Evolutionary conservation across 352 stramenopile genomes (phyloP).

Genomic region (Lagenidium giganteum): DNA sequence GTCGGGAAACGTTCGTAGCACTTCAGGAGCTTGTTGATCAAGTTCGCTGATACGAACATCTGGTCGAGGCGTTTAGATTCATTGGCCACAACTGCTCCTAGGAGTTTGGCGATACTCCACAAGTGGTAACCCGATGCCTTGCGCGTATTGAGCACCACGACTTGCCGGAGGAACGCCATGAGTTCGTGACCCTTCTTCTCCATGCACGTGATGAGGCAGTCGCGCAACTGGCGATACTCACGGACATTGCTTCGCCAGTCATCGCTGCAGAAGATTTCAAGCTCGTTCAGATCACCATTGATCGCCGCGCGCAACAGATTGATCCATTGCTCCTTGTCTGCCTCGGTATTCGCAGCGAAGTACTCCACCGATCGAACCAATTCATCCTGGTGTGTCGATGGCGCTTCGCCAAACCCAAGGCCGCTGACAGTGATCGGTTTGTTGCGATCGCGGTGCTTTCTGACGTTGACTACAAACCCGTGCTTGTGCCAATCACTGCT

Average conservation of each 20-base stretch:
- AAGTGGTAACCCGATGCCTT: conserved; percentile 67
- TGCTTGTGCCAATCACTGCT: conserved; percentile 69
- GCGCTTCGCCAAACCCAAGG: not conserved
- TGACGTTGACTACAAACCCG: conserved; percentile 66
- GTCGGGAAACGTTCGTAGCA: conserved; percentile 83
- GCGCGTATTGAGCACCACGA: conserved; percentile 58
- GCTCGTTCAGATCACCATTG: conserved; percentile 70
- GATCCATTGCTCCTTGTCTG: conserved; percentile 72
- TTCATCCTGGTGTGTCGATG: conserved; percentile 25
- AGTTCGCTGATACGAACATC: conserved; percentile 74
- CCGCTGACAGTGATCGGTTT: no score
- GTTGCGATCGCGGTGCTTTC: conserved; percentile 50
- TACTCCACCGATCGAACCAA: conserved; percentile 74
- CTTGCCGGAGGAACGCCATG: conserved; percentile 79
- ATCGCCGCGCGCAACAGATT: conserved; percentile 65
- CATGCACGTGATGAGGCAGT: conserved; percentile 81
- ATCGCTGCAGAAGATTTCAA: conserved; percentile 87
- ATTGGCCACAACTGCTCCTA: conserved; percentile 68
- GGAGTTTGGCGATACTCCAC: conserved; percentile 68
- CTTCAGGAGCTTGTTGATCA: conserved; percentile 61
- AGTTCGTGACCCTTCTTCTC: conserved; percentile 74
- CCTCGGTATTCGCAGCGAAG: conserved; percentile 58
- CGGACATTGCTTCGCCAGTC: conserved; percentile 86
- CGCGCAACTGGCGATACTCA: conserved; percentile 70
- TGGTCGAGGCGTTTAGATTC: conserved; percentile 79